These are phyloP conservation scores for Fraxinus sp. DNA, from an alignment of 305 asterid genomes.

Conservation along the genomic window DNA sequence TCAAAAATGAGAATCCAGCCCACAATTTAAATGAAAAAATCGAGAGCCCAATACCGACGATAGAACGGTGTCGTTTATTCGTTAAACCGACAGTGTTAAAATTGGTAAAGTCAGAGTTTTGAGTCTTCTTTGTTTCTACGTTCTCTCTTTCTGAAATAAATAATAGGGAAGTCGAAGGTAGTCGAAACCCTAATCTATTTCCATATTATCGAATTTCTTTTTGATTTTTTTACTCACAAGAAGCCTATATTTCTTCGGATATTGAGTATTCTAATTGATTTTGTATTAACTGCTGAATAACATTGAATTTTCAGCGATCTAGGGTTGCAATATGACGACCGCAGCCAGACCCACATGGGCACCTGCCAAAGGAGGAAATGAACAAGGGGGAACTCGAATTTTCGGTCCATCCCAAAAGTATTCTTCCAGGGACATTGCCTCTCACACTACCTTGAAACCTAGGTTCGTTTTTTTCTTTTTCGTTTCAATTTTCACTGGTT, in stretches of 20 bases:
- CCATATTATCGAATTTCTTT: background rate
- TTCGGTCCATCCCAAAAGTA: conserved; percentile 95
- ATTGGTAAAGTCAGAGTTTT: background rate
- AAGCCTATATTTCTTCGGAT: background rate
- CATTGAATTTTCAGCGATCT: conserved; percentile 16
- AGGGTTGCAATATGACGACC: conserved; percentile 67
- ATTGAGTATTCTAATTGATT: background rate
- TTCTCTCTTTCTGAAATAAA: background rate
- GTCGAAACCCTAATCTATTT: background rate
- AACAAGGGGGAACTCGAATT: conserved; percentile 89
- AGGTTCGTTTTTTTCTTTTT: conserved; percentile 39
- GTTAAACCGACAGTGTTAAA: background rate
- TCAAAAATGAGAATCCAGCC: background rate
- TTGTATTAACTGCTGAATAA: background rate
- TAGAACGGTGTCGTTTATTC: background rate
- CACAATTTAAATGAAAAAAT: background rate
- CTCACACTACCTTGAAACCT: conserved; percentile 88
- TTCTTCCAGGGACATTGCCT: conserved; percentile 88
- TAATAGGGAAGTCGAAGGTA: background rate
- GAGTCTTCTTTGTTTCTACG: no score
- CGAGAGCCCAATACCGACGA: background rate
- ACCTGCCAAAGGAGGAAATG: conserved; percentile 96
- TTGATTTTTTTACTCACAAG: background rate
- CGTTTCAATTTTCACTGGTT: background rate
- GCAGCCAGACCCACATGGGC: conserved; percentile 99